Percentiles rank a stretch among this genome's conserved stretches.
Evolutionary conservation across 495 filamentous ascomycete species (phyloP).

Genomic region (Lasiosphaeriaceae sp.): DNA sequence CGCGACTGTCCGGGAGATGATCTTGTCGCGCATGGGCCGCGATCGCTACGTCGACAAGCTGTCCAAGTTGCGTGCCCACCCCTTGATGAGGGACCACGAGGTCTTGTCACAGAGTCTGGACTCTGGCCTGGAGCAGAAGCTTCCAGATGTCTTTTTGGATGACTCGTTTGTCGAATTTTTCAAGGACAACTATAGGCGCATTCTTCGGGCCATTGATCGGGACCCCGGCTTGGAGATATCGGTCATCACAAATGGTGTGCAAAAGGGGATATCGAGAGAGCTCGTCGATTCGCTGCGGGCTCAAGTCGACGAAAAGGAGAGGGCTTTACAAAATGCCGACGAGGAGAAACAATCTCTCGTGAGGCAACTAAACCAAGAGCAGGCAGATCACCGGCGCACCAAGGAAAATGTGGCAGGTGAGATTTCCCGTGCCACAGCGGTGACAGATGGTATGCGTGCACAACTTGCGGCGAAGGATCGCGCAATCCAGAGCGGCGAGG

Average conservation of each 20-base stretch:
- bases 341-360: conserved; percentile 62
- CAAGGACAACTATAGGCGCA: conserved; percentile 88
- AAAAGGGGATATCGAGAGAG: conserved; percentile 79
- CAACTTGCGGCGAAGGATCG: conserved; percentile 65
- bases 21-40: conserved; percentile 74
- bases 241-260: conserved; percentile 69
- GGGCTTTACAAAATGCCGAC: conserved; percentile 64
- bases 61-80: conserved; percentile 69
- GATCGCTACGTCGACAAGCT: conserved; percentile 88
- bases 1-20: conserved; percentile 72
- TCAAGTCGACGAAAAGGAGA: conserved; percentile 69
- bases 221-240: conserved; percentile 84
- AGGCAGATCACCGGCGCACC: conserved; percentile 67
- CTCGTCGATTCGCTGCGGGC: conserved; percentile 77
- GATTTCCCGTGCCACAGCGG: conserved; percentile 57
- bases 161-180: conserved; percentile 86
- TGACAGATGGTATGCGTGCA: conserved; percentile 63
- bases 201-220: conserved; percentile 83
- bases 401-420: conserved; percentile 66
- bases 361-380: conserved; percentile 70
- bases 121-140: conserved; percentile 50
- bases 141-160: conserved; percentile 86
- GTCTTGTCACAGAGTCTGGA: conserved; percentile 66
- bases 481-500: conserved; percentile 60
- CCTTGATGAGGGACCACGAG: conserved; percentile 88